phyloP scores from a whole-genome alignment of 1,139 yeast genomes.

The Taphrina communis region DNA sequence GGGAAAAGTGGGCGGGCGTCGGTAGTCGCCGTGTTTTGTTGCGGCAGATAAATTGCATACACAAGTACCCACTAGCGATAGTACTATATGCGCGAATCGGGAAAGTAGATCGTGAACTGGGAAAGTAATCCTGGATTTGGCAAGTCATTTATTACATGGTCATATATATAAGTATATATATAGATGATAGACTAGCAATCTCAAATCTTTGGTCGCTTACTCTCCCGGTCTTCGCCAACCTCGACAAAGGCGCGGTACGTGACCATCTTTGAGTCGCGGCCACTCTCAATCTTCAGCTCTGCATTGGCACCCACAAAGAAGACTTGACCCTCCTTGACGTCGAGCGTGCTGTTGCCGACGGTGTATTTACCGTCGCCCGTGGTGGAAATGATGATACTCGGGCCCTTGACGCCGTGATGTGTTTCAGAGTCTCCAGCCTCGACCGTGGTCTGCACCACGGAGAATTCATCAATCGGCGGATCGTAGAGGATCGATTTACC shows the following conservation, averaged over 20 bases:
- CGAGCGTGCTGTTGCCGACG: constrained; percentile 50
- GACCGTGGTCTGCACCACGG: constrained; percentile 74
- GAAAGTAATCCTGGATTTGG: too few relatives aligned
- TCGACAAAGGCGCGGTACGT: constrained; percentile 37
- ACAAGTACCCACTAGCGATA: too few relatives aligned
- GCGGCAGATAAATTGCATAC: too few relatives aligned
- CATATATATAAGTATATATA: too few relatives aligned
- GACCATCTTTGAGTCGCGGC: constrained; percentile 18
- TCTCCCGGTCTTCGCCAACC: not conserved
- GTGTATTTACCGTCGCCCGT: constrained; percentile 73
- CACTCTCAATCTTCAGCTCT: constrained; percentile 20
- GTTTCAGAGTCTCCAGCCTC: constrained; percentile 57
- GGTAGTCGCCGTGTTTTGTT: too few relatives aligned
- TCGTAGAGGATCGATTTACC: constrained; percentile 69
- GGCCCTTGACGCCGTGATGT: constrained; percentile 74
- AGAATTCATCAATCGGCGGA: constrained; percentile 96
- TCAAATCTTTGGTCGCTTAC: constrained; percentile 13
- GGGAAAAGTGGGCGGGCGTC: too few relatives aligned
- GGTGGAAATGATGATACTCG: constrained; percentile 84
- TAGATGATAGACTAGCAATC: too few relatives aligned
- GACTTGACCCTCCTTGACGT: constrained; percentile 44
- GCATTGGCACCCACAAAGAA: constrained; percentile 38
- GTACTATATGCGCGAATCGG: too few relatives aligned
- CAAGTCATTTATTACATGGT: too few relatives aligned
- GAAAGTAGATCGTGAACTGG: too few relatives aligned